A percentile compares a stretch with the other conserved stretches of the same genome.
Evolutionary conservation across 208 protist species (phyloP).

Genomic region (Leishmania martiniquensis): DNA sequence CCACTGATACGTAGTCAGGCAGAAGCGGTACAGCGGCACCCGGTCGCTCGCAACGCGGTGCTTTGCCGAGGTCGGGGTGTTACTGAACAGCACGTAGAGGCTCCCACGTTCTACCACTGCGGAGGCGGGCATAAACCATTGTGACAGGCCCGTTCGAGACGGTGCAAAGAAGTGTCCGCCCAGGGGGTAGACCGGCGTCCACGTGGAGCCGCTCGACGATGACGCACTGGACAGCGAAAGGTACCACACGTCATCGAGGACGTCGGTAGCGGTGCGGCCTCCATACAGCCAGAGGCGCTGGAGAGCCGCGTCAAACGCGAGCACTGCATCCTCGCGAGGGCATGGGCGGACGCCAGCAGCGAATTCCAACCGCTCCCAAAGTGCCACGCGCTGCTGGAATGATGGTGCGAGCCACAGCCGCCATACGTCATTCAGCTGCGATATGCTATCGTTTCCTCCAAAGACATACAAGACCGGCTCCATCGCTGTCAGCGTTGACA

Average conservation of each 20-base stretch:
- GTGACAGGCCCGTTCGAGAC: not conserved
- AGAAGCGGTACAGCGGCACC: slow-evolving; percentile 9
- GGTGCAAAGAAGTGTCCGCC: slow-evolving; percentile 7
- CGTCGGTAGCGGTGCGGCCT: slow-evolving; percentile 3
- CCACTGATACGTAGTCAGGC: slow-evolving; percentile 16
- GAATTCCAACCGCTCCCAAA: slow-evolving; percentile 12
- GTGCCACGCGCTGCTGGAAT: slow-evolving; percentile 30
- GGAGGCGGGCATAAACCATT: not conserved
- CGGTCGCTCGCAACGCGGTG: not conserved
- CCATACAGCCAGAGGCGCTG: slow-evolving; percentile 19
- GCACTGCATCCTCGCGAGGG: slow-evolving; percentile 6
- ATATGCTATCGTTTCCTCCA: slow-evolving; percentile 57
- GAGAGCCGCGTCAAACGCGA: slow-evolving; percentile 9
- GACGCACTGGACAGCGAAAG: not conserved
- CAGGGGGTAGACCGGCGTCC: slow-evolving; percentile 8
- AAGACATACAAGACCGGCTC: slow-evolving; percentile 59
- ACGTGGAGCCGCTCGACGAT: not conserved
- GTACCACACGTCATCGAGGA: slow-evolving; percentile 13
- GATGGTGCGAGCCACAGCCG: slow-evolving; percentile 36
- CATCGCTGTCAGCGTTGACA: not conserved
- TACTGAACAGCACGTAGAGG: slow-evolving; percentile 11
- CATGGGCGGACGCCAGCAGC: slow-evolving; percentile 11
- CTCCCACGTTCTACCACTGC: slow-evolving; percentile 6
- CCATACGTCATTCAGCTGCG: slow-evolving; percentile 64
- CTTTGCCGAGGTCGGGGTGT: not conserved